phyloP scores from a whole-genome alignment of 306 rosid genomes.

The Malus sieversii region DNA sequence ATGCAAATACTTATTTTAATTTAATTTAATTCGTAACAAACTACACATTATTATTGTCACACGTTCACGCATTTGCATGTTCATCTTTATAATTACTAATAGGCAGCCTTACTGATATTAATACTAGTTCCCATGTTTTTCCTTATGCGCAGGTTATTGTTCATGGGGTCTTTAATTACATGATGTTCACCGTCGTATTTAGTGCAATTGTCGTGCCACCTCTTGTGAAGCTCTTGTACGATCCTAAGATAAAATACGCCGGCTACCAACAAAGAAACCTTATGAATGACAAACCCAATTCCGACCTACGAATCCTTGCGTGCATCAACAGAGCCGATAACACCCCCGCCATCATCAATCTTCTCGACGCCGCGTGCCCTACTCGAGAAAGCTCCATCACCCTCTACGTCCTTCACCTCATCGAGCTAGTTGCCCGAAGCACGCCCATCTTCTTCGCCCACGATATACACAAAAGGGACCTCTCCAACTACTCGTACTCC shows the following conservation, averaged over 20 bases:
- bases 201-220: conserved; percentile 26
- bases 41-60: too few species aligned
- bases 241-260: conserved; percentile 55
- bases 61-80: too few species aligned
- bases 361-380: conserved; percentile 44
- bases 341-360: conserved; percentile 39
- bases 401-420: conserved; percentile 46
- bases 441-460: conserved; percentile 53
- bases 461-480: conserved; percentile 28
- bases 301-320: conserved; percentile 43
- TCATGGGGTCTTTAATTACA: not conserved
- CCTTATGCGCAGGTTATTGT: conserved; percentile 23
- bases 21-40: too few species aligned
- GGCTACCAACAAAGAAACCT: conserved; percentile 49
- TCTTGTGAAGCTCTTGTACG: conserved; percentile 23
- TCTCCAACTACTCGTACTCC: conserved; percentile 11
- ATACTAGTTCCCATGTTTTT: too few species aligned
- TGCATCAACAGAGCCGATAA: conserved; percentile 38
- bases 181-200: conserved; percentile 15
- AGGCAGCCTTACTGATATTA: too few species aligned
- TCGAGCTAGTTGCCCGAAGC: conserved; percentile 54
- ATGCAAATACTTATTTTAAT: too few species aligned
- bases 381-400: conserved; percentile 31
- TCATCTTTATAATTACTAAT: too few species aligned
- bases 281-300: conserved; percentile 11